A percentile compares a stretch with the other conserved stretches of the same genome.
These are phyloP conservation scores for Claviceps africana DNA, from an alignment of 2,329 filamentous ascomycete species.

Conservation along the genomic window DNA sequence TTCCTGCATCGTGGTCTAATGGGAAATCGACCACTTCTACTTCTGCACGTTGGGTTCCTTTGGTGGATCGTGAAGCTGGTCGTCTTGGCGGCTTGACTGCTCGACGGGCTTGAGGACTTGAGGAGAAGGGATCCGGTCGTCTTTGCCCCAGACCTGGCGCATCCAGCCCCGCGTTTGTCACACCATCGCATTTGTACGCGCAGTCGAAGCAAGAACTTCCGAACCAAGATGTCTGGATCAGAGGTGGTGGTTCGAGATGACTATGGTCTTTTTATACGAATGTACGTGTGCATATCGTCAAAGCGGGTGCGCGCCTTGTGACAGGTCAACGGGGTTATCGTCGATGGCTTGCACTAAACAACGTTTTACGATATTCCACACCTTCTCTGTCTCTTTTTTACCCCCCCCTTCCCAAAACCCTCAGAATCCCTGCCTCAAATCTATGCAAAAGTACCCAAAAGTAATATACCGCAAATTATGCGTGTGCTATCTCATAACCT, in stretches of 20 bases:
- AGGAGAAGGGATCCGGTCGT: background rate
- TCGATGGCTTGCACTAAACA: background rate
- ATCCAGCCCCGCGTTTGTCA: background rate
- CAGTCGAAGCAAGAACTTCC: background rate
- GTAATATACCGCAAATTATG: background rate
- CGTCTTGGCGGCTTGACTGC: background rate
- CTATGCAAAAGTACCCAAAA: background rate
- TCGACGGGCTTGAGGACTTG: background rate
- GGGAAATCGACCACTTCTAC: background rate
- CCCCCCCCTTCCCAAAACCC: too few species aligned
- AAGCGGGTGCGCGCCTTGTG: background rate
- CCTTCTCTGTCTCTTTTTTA: too few species aligned
- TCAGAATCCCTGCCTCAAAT: background rate
- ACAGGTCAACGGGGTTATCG: background rate
- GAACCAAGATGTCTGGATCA: background rate
- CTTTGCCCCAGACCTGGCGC: background rate
- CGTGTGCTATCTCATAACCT: background rate
- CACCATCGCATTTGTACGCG: background rate
- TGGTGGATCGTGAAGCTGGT: background rate
- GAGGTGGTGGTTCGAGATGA: background rate
- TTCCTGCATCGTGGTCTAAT: background rate
- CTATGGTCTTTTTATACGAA: background rate
- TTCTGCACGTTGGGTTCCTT: background rate
- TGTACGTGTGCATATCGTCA: background rate
- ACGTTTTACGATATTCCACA: background rate